A percentile compares a stretch with the other conserved stretches of the same genome.
Evolutionary conservation across 2,329 filamentous ascomycete species (phyloP).

Genomic region (Stylonectria norvegica): DNA sequence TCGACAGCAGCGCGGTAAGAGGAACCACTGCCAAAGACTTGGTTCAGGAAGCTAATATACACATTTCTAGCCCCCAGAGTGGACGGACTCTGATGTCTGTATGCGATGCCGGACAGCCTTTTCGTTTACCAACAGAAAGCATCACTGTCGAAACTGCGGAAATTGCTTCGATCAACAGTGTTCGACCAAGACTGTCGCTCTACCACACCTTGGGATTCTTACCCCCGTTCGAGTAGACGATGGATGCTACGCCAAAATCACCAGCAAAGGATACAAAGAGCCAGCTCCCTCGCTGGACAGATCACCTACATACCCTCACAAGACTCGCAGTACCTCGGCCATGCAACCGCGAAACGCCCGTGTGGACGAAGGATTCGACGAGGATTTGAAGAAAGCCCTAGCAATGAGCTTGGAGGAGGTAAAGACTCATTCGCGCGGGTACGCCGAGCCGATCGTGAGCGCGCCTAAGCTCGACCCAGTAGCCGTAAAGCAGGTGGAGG

Average conservation of each 20-base stretch:
- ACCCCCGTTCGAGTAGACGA: slow-evolving; percentile 93
- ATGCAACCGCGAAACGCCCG: slow-evolving; percentile 92
- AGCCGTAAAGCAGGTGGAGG: slow-evolving; percentile 57
- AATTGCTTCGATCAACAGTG: slow-evolving; percentile 97
- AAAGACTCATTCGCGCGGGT: slow-evolving; percentile 69
- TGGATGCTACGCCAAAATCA: slow-evolving; percentile 88
- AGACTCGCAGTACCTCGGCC: slow-evolving; percentile 60
- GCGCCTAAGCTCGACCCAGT: slow-evolving; percentile 36
- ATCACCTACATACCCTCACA: slow-evolving; percentile 52
- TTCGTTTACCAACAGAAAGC: slow-evolving; percentile 96
- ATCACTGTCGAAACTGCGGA: slow-evolving; percentile 96
- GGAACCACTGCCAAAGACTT: neutral
- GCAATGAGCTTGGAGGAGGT: slow-evolving; percentile 97
- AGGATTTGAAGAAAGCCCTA: slow-evolving; percentile 87
- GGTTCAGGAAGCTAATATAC: slow-evolving; percentile 3
- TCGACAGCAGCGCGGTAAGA: slow-evolving; percentile 90
- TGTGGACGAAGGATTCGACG: slow-evolving; percentile 87
- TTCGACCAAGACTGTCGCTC: slow-evolving; percentile 79
- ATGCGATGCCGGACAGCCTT: slow-evolving; percentile 96
- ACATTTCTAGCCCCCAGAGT: slow-evolving; percentile 74
- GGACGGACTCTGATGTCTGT: slow-evolving; percentile 96
- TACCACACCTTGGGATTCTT: slow-evolving; percentile 90
- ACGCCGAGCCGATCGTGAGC: slow-evolving; percentile 57
- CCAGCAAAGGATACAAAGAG: slow-evolving; percentile 57
- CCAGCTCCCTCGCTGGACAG: slow-evolving; percentile 45